Evolutionary conservation across 169 alveolate species (phyloP).

Genomic region (Plasmodium ovale): DNA sequence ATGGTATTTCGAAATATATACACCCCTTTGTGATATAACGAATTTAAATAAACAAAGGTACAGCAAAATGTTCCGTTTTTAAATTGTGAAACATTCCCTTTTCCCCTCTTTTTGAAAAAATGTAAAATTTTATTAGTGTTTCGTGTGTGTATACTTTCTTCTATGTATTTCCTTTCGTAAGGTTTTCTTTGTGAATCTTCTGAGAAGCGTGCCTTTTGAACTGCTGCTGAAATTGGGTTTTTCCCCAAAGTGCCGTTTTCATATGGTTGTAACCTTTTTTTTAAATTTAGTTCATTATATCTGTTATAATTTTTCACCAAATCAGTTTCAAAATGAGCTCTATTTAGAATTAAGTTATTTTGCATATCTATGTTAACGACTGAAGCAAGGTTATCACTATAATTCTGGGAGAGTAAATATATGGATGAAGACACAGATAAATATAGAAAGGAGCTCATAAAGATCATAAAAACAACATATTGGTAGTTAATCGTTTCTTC

Average conservation of each 20-base stretch:
- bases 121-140: slow-evolving; percentile 3
- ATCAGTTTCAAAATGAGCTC: slow-evolving; percentile 42
- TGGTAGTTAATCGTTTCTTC: slow-evolving; percentile 86
- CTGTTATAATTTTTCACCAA: slow-evolving; percentile 38
- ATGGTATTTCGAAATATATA: slow-evolving; percentile 45
- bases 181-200: neutral
- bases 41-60: slow-evolving; percentile 23
- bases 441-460: slow-evolving; percentile 80
- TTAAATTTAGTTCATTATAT: slow-evolving; percentile 49
- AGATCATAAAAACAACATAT: slow-evolving; percentile 72
- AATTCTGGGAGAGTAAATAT: slow-evolving; percentile 56
- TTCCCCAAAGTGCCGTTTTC: slow-evolving; percentile 15
- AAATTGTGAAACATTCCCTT: neutral
- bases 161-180: neutral
- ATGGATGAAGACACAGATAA: slow-evolving; percentile 79
- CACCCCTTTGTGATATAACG: slow-evolving; percentile 27
- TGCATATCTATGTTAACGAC: slow-evolving; percentile 2
- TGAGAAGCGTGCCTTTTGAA: slow-evolving; percentile 12
- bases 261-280: slow-evolving; percentile 5
- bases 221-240: slow-evolving; percentile 2
- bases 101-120: neutral
- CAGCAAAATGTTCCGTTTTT: slow-evolving; percentile 13
- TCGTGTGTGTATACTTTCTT: neutral
- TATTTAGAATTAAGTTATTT: slow-evolving; percentile 48
- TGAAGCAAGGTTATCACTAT: slow-evolving; percentile 3